Conservation (phyloP, 2,329 filamentous ascomycete species). For the Trichoderma sp. region DNA sequence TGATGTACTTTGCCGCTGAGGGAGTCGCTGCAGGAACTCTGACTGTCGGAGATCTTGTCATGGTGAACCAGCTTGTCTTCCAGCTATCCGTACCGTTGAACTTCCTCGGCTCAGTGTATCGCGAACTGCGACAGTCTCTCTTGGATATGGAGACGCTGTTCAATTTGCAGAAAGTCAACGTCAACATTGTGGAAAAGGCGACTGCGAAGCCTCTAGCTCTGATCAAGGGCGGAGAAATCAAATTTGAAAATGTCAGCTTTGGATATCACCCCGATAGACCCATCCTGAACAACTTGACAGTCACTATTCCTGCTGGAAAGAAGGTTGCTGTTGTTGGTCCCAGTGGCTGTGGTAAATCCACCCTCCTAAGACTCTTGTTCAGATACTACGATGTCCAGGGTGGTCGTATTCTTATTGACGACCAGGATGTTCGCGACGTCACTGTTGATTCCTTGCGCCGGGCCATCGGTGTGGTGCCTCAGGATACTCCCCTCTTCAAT, state of each 20-base stretch:
- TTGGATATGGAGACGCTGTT: constrained; percentile 99
- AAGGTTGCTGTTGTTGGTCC: constrained; percentile 96
- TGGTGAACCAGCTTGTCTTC: constrained; percentile 99
- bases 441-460: constrained; percentile 77
- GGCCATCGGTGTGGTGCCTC: constrained; percentile 91
- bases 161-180: constrained; percentile 94
- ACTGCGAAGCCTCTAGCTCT: constrained; percentile 72
- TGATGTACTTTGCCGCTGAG: constrained; percentile 96
- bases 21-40: constrained; percentile 79
- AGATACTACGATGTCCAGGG: constrained; percentile 87
- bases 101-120: constrained; percentile 96
- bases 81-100: constrained; percentile 96
- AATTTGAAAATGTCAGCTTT: constrained; percentile 92
- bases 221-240: constrained; percentile 79
- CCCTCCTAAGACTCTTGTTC: constrained; percentile 85
- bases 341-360: constrained; percentile 94
- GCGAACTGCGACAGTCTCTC: constrained; percentile 89
- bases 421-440: constrained; percentile 84
- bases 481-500: constrained; percentile 96
- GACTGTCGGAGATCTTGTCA: constrained; percentile 93
- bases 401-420: constrained; percentile 86
- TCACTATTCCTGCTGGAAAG: constrained; percentile 92
- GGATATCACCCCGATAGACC: constrained; percentile 84
- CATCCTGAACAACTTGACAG: constrained; percentile 77
- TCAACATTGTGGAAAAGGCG: constrained; percentile 75